Conservation (phyloP, 192 early-diverging fungal genomes). For the Coemansia guatemalensis region DNA sequence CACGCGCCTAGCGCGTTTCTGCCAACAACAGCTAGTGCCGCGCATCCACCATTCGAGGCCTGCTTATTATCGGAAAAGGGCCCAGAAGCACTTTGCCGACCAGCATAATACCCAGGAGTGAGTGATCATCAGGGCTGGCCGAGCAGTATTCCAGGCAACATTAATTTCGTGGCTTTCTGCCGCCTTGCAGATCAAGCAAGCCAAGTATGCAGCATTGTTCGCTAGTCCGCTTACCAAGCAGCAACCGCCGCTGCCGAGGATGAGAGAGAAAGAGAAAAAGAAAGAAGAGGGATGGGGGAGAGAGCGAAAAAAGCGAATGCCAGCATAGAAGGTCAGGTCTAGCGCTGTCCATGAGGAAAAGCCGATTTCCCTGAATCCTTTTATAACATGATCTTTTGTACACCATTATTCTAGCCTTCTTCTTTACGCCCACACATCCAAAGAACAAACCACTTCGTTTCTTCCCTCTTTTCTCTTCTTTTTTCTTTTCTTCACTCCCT, state of each 20-base stretch:
- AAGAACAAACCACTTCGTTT: slow-evolving; percentile 6
- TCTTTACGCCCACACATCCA: neutral
- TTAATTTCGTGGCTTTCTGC: slow-evolving; percentile 1
- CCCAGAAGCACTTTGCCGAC: neutral
- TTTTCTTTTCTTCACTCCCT: neutral
- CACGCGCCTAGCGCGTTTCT: neutral
- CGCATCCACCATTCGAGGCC: neutral
- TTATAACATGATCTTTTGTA: neutral
- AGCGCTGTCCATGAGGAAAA: neutral
- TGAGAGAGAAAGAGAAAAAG: neutral
- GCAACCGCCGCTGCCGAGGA: neutral
- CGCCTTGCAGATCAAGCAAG: neutral
- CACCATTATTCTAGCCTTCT: neutral
- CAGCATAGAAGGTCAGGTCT: neutral
- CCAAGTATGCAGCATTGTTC: neutral
- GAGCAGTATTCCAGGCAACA: neutral
- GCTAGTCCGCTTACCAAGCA: neutral
- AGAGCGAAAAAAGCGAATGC: neutral
- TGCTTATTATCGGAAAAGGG: neutral
- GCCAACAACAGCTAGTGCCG: neutral
- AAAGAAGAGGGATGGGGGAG: neutral
- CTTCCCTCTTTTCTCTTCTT: neutral
- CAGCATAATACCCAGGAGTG: neutral
- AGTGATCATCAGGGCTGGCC: neutral
- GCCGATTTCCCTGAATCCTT: neutral